Percentiles rank a stretch among this genome's conserved stretches.
Conservation (phyloP, 176 grass and related monocot genomes). For the Oryza longistaminata region DNA sequence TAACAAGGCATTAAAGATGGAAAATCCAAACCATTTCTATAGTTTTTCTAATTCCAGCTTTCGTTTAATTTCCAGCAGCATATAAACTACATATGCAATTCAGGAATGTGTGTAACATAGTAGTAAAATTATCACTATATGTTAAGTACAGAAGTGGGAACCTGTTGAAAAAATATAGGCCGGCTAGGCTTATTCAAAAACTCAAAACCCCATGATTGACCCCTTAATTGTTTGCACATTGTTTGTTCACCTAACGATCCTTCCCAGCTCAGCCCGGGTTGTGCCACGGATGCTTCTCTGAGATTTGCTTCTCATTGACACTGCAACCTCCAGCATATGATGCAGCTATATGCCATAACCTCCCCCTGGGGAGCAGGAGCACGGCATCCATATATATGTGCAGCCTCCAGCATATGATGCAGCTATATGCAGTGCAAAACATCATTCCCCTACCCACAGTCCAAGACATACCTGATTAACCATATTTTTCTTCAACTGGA, state of each 20-base stretch:
- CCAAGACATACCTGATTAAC: constrained; percentile 25
- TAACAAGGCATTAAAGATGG: no score
- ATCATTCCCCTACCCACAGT: constrained; percentile 36
- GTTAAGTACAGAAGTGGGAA: neutral
- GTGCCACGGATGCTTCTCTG: constrained; percentile 14
- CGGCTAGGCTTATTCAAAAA: neutral
- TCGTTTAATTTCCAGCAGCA: neutral
- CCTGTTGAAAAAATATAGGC: neutral
- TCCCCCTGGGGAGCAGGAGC: neutral
- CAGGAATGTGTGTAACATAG: neutral
- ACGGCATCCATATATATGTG: constrained; percentile 7
- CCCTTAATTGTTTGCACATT: constrained; percentile 18
- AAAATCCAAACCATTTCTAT: neutral
- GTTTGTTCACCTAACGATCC: constrained; percentile 13
- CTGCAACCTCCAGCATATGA: constrained; percentile 18
- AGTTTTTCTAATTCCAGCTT: neutral
- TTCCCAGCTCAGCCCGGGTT: constrained; percentile 34
- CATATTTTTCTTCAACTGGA: constrained; percentile 24
- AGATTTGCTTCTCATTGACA: constrained; percentile 42
- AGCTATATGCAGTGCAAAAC: neutral
- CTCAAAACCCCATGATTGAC: neutral
- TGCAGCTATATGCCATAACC: neutral
- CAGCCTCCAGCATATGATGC: no score
- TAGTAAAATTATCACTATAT: neutral
- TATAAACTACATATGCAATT: neutral